These are phyloP conservation scores for Lyophyllum atratum DNA, from an alignment of 768 basidiomycete genomes.

Conservation along the genomic window DNA sequence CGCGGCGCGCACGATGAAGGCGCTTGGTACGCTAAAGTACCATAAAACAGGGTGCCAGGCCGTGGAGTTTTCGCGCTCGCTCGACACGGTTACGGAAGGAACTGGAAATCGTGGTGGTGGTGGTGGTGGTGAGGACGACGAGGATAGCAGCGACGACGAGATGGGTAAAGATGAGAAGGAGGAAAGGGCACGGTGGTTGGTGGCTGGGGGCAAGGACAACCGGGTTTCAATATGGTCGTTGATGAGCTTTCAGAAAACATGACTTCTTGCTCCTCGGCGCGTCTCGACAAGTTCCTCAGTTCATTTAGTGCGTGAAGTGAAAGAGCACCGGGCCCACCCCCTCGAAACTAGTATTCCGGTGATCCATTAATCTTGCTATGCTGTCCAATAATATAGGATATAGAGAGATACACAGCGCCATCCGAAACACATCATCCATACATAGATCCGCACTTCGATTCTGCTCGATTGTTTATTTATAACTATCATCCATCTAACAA, in stretches of 20 bases:
- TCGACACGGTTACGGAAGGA: neutral
- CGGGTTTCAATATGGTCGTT: slow-evolving; percentile 75
- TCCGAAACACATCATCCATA: too few relatives aligned
- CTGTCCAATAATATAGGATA: too few relatives aligned
- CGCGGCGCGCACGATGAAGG: slow-evolving; percentile 76
- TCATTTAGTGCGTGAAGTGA: too few relatives aligned
- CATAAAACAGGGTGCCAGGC: slow-evolving; percentile 81
- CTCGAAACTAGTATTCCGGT: too few relatives aligned
- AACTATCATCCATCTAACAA: too few relatives aligned
- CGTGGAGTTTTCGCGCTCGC: slow-evolving; percentile 62
- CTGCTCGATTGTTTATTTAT: too few relatives aligned
- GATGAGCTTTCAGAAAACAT: slow-evolving; percentile 47
- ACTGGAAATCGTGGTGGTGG: neutral
- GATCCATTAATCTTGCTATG: too few relatives aligned
- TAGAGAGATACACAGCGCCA: too few relatives aligned
- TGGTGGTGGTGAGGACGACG: slow-evolving; percentile 31
- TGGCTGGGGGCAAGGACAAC: slow-evolving; percentile 65
- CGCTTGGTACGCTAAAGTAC: slow-evolving; percentile 81
- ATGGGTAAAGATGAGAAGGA: slow-evolving; percentile 44
- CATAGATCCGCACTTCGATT: too few relatives aligned
- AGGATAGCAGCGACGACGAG: slow-evolving; percentile 55
- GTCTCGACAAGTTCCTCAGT: too few relatives aligned
- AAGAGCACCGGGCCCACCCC: too few relatives aligned
- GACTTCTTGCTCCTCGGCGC: neutral
- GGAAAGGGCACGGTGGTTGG: slow-evolving; percentile 60